Conservation (phyloP, 345 rosid genomes). For the Pugionium cornutum region DNA sequence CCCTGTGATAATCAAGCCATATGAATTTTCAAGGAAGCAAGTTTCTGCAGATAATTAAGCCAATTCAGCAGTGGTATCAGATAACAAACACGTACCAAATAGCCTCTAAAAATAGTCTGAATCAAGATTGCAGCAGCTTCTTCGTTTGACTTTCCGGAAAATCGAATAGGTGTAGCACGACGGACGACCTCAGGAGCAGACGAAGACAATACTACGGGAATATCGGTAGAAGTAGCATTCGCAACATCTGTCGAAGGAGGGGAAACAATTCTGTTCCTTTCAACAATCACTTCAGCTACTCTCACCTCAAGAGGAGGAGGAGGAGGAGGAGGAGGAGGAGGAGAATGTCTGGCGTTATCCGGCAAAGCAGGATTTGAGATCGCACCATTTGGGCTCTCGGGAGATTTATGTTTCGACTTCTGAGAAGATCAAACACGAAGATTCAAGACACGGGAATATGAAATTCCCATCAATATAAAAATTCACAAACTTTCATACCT, state of each 20-base stretch:
- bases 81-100: conserved; percentile 53
- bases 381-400: conserved; percentile 40
- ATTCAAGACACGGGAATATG: neutral
- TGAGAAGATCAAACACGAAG: neutral
- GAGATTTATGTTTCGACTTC: conserved; percentile 36
- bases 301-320: conserved; percentile 57
- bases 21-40: neutral
- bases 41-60: neutral
- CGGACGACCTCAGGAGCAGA: conserved; percentile 48
- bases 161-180: conserved; percentile 36
- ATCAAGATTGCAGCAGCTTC: conserved; percentile 82
- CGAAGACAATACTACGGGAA: conserved; percentile 40
- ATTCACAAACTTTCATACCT: conserved; percentile 43
- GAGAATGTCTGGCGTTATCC: conserved; percentile 37
- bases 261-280: conserved; percentile 39
- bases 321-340: conserved; percentile 44
- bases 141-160: conserved; percentile 64
- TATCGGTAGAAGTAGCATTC: conserved; percentile 43
- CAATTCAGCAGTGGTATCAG: neutral
- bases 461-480: conserved; percentile 30
- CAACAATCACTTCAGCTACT: conserved; percentile 49
- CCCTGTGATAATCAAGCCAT: neutral
- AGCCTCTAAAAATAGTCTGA: conserved; percentile 86
- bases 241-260: conserved; percentile 37
- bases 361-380: conserved; percentile 40